phyloP scores from a whole-genome alignment of 495 filamentous ascomycete genomes.

The Aspergillus steynii region DNA sequence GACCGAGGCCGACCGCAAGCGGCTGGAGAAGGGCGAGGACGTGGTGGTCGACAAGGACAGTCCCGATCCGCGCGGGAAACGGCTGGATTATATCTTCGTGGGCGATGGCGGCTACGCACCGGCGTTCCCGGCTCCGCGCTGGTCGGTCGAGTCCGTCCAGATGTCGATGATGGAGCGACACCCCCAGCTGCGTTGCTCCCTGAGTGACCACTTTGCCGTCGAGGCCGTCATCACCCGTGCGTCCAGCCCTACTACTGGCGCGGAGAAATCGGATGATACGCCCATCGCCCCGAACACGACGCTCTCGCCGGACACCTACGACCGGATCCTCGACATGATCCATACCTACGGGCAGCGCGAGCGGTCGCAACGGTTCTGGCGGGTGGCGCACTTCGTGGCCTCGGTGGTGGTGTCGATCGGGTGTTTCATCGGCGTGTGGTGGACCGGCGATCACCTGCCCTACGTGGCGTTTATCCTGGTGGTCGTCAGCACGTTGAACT shows the following conservation, averaged over 20 bases:
- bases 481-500: constrained; percentile 71
- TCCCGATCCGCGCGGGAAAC: constrained; percentile 70
- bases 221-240: constrained; percentile 42
- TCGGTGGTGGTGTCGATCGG: constrained; percentile 64
- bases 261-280: background rate
- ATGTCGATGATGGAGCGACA: constrained; percentile 85
- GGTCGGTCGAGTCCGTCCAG: constrained; percentile 64
- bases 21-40: constrained; percentile 59
- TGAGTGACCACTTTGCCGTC: constrained; percentile 93
- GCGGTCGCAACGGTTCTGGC: constrained; percentile 63
- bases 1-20: constrained; percentile 62
- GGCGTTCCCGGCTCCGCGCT: constrained; percentile 42
- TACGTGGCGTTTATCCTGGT: constrained; percentile 81
- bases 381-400: constrained; percentile 70
- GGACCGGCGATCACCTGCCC: constrained; percentile 61
- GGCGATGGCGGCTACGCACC: constrained; percentile 43
- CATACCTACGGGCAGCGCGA: constrained; percentile 67
- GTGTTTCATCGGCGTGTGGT: constrained; percentile 84
- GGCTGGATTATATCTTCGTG: constrained; percentile 95
- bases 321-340: constrained; percentile 69
- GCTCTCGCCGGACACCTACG: constrained; percentile 61
- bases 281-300: constrained; percentile 27
- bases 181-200: constrained; percentile 74
- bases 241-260: background rate
- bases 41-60: constrained; percentile 56